These are phyloP conservation scores for Emmonsiellopsis sp. DNA, from an alignment of 2,329 filamentous ascomycete genomes.

Conservation along the genomic window DNA sequence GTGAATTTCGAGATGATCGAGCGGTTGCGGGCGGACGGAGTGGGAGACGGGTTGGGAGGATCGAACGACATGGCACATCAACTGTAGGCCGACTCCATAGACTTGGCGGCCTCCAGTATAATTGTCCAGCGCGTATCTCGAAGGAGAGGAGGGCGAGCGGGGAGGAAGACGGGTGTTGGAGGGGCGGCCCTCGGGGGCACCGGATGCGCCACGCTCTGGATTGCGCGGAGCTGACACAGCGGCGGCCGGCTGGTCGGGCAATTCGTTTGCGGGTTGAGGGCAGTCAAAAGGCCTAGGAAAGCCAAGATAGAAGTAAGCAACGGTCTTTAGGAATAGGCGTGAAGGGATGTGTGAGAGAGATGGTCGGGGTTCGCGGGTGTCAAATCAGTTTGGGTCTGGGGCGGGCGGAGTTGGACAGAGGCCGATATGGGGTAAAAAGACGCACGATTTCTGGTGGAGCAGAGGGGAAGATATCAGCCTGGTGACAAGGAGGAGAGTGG, in stretches of 20 bases:
- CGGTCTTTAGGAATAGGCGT: not conserved
- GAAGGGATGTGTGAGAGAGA: not conserved
- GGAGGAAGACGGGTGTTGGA: not conserved
- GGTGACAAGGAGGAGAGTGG: not conserved
- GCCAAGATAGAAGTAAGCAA: not conserved
- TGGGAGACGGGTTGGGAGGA: slow-evolving; percentile 22
- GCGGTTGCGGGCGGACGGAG: slow-evolving; percentile 31
- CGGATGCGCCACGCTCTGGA: not conserved
- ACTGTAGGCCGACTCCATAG: slow-evolving; percentile 24
- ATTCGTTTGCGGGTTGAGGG: not conserved
- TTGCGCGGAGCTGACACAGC: not conserved
- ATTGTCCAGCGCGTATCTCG: not conserved
- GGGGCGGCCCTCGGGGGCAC: not conserved
- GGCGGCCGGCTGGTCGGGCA: not conserved
- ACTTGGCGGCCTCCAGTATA: slow-evolving; percentile 7
- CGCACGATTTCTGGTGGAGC: not conserved
- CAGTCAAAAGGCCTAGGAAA: not conserved
- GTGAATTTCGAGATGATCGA: slow-evolving; percentile 46
- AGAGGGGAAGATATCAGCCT: not conserved
- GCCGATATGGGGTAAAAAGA: not conserved
- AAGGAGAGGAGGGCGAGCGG: not conserved
- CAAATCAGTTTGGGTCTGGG: not conserved
- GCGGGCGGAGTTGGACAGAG: not conserved
- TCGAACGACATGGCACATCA: slow-evolving; percentile 34
- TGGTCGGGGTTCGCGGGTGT: not conserved